Percentiles rank a stretch among this genome's conserved stretches.
phyloP scores from a whole-genome alignment of 306 rosid species.

The Quercus variabilis region DNA sequence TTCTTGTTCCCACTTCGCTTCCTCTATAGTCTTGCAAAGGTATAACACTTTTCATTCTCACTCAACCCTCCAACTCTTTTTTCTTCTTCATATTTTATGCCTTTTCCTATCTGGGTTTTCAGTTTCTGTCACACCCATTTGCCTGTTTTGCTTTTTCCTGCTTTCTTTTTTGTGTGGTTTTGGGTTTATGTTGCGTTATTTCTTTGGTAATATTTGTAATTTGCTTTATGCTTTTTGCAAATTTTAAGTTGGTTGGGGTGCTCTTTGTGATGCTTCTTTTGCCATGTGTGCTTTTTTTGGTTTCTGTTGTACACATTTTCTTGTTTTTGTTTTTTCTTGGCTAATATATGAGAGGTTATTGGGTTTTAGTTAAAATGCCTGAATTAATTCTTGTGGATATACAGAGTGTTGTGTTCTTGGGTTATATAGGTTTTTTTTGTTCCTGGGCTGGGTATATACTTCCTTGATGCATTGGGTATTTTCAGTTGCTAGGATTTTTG shows the following conservation, averaged over 20 bases:
- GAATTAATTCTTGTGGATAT: not conserved
- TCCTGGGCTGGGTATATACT: not conserved
- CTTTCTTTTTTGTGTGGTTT: not conserved
- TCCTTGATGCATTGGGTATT: not conserved
- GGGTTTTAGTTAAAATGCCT: not conserved
- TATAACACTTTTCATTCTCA: constrained; percentile 12
- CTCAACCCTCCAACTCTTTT: not conserved
- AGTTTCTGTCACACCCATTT: constrained; percentile 14
- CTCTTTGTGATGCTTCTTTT: constrained; percentile 4
- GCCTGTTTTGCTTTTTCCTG: not conserved
- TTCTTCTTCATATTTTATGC: not conserved
- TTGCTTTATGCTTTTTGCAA: too few species aligned
- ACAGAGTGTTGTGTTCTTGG: not conserved
- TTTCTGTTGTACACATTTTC: constrained; percentile 12
- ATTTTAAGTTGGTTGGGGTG: too few species aligned
- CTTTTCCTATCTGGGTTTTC: constrained; percentile 5
- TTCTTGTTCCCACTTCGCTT: constrained; percentile 43
- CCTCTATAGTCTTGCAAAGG: constrained; percentile 43
- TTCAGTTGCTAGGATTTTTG: not conserved
- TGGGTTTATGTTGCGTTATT: not conserved
- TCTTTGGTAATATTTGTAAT: not conserved
- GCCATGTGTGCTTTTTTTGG: not conserved
- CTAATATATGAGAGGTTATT: not conserved
- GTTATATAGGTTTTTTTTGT: not conserved
- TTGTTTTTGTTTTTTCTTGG: too few species aligned